Percentiles rank a stretch among this genome's conserved stretches.
Conservation (phyloP, 305 asterid species). For the Fraxinus sp. region DNA sequence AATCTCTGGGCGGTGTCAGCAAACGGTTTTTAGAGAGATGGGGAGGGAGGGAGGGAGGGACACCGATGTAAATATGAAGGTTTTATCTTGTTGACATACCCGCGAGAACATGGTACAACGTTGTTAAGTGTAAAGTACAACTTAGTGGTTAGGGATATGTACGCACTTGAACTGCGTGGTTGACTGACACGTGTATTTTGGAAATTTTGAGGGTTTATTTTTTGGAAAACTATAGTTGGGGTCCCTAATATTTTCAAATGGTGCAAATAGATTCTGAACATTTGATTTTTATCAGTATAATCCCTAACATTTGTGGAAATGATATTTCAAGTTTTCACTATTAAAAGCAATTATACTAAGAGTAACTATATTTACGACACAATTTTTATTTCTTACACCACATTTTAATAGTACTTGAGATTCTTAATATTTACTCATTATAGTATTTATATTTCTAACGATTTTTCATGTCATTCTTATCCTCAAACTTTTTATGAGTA, state of each 20-base stretch:
- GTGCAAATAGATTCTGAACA: neutral
- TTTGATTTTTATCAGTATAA: neutral
- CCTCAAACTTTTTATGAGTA: too few relatives aligned
- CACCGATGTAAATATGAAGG: neutral
- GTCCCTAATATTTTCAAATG: neutral
- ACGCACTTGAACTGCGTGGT: neutral
- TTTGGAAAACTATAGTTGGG: neutral
- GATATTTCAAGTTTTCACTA: neutral
- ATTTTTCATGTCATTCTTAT: too few relatives aligned
- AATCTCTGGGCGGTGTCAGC: neutral
- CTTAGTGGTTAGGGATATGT: neutral
- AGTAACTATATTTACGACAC: too few relatives aligned
- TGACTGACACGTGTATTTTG: neutral
- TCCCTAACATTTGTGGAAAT: neutral
- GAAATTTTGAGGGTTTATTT: neutral
- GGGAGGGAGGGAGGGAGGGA: neutral
- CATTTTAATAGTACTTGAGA: too few relatives aligned
- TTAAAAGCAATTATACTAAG: neutral
- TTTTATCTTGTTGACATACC: neutral
- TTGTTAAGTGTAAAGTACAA: neutral
- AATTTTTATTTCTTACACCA: too few relatives aligned
- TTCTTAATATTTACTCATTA: too few relatives aligned
- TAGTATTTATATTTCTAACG: too few relatives aligned
- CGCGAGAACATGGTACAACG: neutral
- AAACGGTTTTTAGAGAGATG: neutral